Conservation (phyloP, 176 grass and related monocot genomes). For the Olyra latifolia region DNA sequence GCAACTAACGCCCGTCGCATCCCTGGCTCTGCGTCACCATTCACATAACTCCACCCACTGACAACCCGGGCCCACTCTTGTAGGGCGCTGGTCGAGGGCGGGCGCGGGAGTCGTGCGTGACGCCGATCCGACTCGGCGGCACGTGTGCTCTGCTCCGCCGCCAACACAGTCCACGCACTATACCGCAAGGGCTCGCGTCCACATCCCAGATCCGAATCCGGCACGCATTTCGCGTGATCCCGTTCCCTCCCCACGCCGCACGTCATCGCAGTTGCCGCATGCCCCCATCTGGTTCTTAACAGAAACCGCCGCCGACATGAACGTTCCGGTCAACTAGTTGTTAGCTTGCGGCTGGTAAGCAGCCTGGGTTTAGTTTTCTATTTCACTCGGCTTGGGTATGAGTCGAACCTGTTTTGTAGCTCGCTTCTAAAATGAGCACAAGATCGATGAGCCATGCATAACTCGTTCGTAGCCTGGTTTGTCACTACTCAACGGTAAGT, state of each 20-base stretch:
- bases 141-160: background rate
- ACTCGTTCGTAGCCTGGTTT: no score
- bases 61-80: background rate
- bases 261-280: background rate
- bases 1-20: background rate
- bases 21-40: background rate
- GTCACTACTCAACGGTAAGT: no score
- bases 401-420: no score
- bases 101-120: background rate
- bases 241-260: no score
- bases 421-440: no score
- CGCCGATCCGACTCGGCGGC: background rate
- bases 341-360: no score
- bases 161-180: no score
- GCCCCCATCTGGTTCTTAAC: background rate
- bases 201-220: no score
- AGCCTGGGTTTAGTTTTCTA: no score
- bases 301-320: background rate
- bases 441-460: no score
- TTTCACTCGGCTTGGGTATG: no score
- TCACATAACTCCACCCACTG: background rate
- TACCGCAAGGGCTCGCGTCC: background rate
- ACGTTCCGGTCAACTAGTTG: no score
- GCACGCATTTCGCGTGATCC: conserved; percentile 4
- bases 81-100: background rate